phyloP scores from a whole-genome alignment of 257 asterid species.

The Scutellaria baicalensis region DNA sequence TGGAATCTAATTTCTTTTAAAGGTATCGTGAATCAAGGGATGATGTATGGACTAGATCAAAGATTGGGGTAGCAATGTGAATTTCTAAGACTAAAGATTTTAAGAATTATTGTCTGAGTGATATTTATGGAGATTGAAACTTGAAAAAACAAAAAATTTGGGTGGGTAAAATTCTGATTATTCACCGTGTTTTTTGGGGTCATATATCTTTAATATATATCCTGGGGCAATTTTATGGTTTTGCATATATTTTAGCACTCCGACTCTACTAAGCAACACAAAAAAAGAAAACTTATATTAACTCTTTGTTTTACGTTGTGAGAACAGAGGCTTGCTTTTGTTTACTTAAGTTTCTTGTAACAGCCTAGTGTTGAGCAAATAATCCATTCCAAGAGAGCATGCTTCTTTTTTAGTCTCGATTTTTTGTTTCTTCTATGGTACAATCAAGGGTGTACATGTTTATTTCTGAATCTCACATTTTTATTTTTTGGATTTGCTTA shows the following conservation, averaged over 20 bases:
- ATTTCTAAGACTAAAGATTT: no score
- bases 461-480: neutral
- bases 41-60: no score
- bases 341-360: neutral
- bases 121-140: no score
- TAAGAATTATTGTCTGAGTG: no score
- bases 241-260: neutral
- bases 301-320: neutral
- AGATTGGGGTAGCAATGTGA: no score
- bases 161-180: neutral
- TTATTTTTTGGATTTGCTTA: neutral
- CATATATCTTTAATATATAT: neutral
- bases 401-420: neutral
- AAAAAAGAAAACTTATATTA: neutral
- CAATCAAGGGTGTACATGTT: neutral
- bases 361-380: neutral
- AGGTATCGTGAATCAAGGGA: no score
- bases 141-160: neutral
- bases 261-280: neutral
- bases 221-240: neutral
- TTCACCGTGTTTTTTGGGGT: neutral
- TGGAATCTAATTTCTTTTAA: no score
- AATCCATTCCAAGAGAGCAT: conserved; percentile 1
- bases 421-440: neutral
- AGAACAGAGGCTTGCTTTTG: neutral